A percentile compares a stretch with the other conserved stretches of the same genome.
These are phyloP conservation scores for Colletotrichum sidae DNA, from an alignment of 2,329 filamentous ascomycete species.

Conservation along the genomic window DNA sequence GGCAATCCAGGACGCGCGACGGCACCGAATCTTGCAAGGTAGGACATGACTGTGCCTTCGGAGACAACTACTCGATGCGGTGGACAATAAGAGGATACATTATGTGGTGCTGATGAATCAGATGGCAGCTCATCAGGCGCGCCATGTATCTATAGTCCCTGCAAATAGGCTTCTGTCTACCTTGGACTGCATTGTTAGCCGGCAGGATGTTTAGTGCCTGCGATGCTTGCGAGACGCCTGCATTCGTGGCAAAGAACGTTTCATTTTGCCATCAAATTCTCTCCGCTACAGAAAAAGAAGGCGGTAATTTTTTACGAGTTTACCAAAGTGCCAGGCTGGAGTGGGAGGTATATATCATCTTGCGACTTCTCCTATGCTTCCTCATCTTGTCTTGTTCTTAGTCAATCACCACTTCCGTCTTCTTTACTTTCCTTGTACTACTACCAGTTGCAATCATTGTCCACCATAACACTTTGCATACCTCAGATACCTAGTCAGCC, in stretches of 20 bases:
- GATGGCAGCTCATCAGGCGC: neutral
- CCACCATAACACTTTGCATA: neutral
- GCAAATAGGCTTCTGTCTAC: neutral
- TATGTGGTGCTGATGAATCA: slow-evolving; percentile 7
- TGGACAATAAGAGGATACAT: neutral
- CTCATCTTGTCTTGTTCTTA: neutral
- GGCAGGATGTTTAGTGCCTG: neutral
- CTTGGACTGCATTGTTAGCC: neutral
- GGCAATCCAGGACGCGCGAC: neutral
- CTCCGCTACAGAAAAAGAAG: too few species aligned
- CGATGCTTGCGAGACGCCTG: neutral
- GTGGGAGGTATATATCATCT: neutral
- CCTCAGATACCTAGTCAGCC: neutral
- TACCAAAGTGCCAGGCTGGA: neutral
- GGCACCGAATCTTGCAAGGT: neutral
- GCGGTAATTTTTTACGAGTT: too few species aligned
- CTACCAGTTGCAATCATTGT: neutral
- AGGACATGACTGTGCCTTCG: neutral
- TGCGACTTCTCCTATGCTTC: neutral
- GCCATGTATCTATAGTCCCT: neutral
- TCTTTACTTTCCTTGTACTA: neutral
- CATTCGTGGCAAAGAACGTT: neutral
- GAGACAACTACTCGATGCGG: neutral
- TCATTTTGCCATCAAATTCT: too few species aligned
- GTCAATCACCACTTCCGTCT: neutral